Evolutionary conservation across 208 protist genomes (phyloP), one percentile per base, ranked within the genome.

Genomic region (Crithidia brevicula): DNA sequence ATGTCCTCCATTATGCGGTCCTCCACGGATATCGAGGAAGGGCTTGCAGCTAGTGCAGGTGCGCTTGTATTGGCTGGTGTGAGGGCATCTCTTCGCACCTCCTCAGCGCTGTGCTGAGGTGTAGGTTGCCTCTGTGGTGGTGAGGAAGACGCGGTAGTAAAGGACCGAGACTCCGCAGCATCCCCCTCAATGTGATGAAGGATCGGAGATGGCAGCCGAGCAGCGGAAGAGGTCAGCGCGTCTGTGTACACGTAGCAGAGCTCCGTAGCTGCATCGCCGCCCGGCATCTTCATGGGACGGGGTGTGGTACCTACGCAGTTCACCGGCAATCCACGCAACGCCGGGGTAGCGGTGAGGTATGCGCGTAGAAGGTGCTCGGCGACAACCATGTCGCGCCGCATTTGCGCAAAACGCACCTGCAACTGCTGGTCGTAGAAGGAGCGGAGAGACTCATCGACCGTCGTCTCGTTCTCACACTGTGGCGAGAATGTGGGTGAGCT

Each of bases 1-100:
- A 93, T 89, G 54, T 93, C 87, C 7, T 58, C 54, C 54, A 90
- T 74, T 11, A 88, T 69, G 23, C 59, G 57, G 22, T 85, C 79
- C 23, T 93, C 76, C 23, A 54, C 23, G 27, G 54, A 7, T 20
- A 34, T 11, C 5, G 42, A 23, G 16, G 25, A 23, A 40, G 62
- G 28, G 30, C 52, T 0, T 1, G 49, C 22, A 27, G 69, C 33
- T 43, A n/a, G 25, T 13, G 33, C 57, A 30, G 33, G 45, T 13
- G 13, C 18, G 30, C 2, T 43, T 22, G 20, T 36, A 25, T 18
- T 46, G 23, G n/a, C n/a, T n/a, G n/a, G n/a, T n/a, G n/a, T n/a
- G n/a, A n/a, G n/a, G n/a, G n/a, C n/a, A n/a, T n/a, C n/a, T n/a
- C n/a, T n/a, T n/a, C n/a, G n/a, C n/a, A n/a, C n/a, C n/a, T n/a